Evolutionary conservation across 768 basidiomycete species (phyloP).

Genomic region (Fomitopsis serialis): DNA sequence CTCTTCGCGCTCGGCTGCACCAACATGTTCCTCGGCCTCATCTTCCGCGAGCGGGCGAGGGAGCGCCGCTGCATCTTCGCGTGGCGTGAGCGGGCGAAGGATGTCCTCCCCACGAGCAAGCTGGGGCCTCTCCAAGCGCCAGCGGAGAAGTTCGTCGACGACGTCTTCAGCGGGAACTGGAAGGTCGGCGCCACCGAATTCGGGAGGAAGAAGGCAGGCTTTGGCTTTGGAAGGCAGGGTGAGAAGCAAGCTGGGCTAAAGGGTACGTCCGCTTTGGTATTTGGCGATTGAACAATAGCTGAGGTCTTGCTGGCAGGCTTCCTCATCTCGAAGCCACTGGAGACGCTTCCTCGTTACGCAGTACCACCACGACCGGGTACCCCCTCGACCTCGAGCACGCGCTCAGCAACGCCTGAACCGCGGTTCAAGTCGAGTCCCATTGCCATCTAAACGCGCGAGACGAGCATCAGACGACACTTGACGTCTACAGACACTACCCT

Average conservation of each 20-base stretch:
- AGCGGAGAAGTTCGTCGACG: slow-evolving; percentile 14
- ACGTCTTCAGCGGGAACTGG: slow-evolving; percentile 19
- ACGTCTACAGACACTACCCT: not conserved
- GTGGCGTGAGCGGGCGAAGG: slow-evolving; percentile 57
- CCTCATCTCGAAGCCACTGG: slow-evolving; percentile 50
- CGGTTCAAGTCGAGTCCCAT: slow-evolving; percentile 25
- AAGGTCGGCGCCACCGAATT: slow-evolving; percentile 9
- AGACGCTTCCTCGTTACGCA: slow-evolving; percentile 50
- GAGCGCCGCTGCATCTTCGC: slow-evolving; percentile 58
- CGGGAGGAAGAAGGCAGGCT: slow-evolving; percentile 35
- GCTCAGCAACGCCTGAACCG: slow-evolving; percentile 23
- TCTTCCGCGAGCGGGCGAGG: slow-evolving; percentile 69
- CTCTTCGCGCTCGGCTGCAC: slow-evolving; percentile 89
- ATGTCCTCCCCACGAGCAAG: slow-evolving; percentile 46
- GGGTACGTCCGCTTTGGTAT: slow-evolving; percentile 33
- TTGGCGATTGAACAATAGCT: slow-evolving; percentile 7
- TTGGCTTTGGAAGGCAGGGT: slow-evolving; percentile 78
- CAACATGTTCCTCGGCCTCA: slow-evolving; percentile 81
- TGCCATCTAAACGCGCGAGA: slow-evolving; percentile 20
- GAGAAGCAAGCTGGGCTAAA: slow-evolving; percentile 71
- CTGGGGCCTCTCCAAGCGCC: slow-evolving; percentile 25
- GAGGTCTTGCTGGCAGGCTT: slow-evolving; percentile 35
- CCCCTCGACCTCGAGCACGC: slow-evolving; percentile 11
- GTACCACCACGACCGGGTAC: slow-evolving; percentile 23
- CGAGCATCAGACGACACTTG: slow-evolving; percentile 1